A percentile compares a stretch with the other conserved stretches of the same genome.
These are phyloP conservation scores for Physaria fendleri DNA, from an alignment of 345 rosid species.

Conservation along the genomic window DNA sequence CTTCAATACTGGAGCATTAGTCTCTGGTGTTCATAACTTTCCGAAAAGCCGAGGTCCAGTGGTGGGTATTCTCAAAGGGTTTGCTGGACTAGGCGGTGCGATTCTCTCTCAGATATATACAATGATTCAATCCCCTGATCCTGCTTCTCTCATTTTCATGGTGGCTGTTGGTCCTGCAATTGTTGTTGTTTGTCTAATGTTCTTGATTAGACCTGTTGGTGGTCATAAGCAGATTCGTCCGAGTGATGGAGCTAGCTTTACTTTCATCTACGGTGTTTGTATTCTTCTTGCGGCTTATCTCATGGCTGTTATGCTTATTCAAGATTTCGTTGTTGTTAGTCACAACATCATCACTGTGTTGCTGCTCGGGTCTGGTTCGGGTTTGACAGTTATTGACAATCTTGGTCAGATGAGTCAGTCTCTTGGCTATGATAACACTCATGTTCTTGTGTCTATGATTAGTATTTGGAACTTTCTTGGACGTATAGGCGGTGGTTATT, in stretches of 20 bases:
- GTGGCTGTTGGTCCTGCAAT: conserved; percentile 90
- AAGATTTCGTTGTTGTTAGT: conserved; percentile 63
- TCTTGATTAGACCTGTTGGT: conserved; percentile 81
- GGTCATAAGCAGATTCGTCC: conserved; percentile 83
- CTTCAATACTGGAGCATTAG: conserved; percentile 88
- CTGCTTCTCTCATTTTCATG: conserved; percentile 87
- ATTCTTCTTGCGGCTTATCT: conserved; percentile 74
- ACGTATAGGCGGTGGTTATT: conserved; percentile 90
- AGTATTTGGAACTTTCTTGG: conserved; percentile 99
- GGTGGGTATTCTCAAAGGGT: conserved; percentile 95
- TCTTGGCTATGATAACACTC: conserved; percentile 68
- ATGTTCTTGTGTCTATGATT: conserved; percentile 88
- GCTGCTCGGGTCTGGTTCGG: conserved; percentile 91
- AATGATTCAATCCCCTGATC: conserved; percentile 63
- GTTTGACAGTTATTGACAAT: conserved; percentile 92
- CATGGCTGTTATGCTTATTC: conserved; percentile 87
- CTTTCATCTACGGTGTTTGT: conserved; percentile 70
- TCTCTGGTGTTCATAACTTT: conserved; percentile 94
- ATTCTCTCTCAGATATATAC: conserved; percentile 84
- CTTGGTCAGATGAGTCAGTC: conserved; percentile 98
- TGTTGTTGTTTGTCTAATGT: conserved; percentile 70
- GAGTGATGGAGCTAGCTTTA: conserved; percentile 58
- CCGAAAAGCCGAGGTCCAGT: conserved; percentile 97
- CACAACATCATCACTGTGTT: conserved; percentile 40
- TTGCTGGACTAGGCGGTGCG: conserved; percentile 94